Evolutionary conservation across 2,329 filamentous ascomycete species (phyloP).

Genomic region (Clarireedia paspali): DNA sequence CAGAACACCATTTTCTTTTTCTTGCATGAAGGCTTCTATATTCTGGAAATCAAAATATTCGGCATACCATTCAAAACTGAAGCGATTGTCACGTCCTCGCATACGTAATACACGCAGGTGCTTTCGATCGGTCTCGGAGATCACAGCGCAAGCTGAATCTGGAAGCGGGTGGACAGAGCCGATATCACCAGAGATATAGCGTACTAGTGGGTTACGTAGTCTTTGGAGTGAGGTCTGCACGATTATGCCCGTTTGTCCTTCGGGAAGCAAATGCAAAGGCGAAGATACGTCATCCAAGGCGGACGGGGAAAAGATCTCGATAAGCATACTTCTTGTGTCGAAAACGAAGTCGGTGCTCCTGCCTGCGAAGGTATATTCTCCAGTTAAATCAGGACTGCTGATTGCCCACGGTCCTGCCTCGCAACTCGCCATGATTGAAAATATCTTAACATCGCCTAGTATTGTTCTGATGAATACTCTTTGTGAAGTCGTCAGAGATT

Average conservation of each 20-base stretch:
- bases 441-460: neutral
- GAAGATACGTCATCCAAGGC: neutral
- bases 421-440: neutral
- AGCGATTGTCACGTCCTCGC: neutral
- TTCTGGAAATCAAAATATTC: neutral
- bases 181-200: neutral
- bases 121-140: neutral
- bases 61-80: conserved; percentile 1
- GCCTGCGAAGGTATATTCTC: neutral
- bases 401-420: neutral
- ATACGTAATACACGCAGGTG: neutral
- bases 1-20: neutral
- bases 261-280: neutral
- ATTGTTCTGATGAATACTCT: neutral
- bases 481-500: neutral
- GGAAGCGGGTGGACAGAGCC: neutral
- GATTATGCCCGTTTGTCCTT: neutral
- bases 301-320: neutral
- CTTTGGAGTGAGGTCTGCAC: neutral
- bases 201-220: neutral
- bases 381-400: neutral
- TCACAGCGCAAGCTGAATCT: neutral
- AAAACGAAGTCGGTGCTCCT: neutral
- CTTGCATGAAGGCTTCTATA: neutral
- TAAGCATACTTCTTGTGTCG: neutral